A percentile compares a stretch with the other conserved stretches of the same genome.
Conservation (phyloP, 306 rosid species). For the Canavalia gladiata region DNA sequence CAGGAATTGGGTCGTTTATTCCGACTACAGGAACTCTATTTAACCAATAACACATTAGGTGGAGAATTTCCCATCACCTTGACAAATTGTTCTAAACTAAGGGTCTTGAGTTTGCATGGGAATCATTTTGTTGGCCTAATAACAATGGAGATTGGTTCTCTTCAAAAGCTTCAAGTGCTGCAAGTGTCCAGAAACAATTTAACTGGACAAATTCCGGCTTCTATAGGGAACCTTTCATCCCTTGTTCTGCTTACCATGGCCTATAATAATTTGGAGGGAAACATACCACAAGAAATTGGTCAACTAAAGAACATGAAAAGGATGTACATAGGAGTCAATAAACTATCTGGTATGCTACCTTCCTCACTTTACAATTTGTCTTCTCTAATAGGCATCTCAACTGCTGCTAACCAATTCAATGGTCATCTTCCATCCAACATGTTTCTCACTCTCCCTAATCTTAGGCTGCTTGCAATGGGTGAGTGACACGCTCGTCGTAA, state of each 20-base stretch:
- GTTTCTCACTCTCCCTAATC: constrained; percentile 45
- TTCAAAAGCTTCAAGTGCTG: constrained; percentile 7
- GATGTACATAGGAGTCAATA: too few relatives aligned
- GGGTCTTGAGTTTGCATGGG: neutral
- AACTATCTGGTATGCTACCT: too few relatives aligned
- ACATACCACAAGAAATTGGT: too few relatives aligned
- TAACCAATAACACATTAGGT: neutral
- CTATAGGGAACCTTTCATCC: constrained; percentile 9
- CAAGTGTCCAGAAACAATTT: neutral
- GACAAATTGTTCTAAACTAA: constrained; percentile 14
- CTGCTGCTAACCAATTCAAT: too few relatives aligned
- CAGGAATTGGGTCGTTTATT: constrained; percentile 14
- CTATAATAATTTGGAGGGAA: too few relatives aligned
- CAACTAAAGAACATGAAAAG: too few relatives aligned
- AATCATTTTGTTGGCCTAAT: constrained; percentile 38
- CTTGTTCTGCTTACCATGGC: neutral
- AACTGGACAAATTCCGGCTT: neutral
- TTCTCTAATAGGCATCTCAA: too few relatives aligned
- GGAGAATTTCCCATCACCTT: constrained; percentile 16
- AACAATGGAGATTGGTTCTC: constrained; percentile 35
- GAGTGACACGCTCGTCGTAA: too few relatives aligned
- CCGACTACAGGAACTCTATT: neutral
- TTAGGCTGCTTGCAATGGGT: fast-evolving
- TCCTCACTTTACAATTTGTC: too few relatives aligned
- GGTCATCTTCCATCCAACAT: constrained; percentile 13